phyloP scores from a whole-genome alignment of 1,139 yeast genomes.

The Lodderomyces oxycetoniae region DNA sequence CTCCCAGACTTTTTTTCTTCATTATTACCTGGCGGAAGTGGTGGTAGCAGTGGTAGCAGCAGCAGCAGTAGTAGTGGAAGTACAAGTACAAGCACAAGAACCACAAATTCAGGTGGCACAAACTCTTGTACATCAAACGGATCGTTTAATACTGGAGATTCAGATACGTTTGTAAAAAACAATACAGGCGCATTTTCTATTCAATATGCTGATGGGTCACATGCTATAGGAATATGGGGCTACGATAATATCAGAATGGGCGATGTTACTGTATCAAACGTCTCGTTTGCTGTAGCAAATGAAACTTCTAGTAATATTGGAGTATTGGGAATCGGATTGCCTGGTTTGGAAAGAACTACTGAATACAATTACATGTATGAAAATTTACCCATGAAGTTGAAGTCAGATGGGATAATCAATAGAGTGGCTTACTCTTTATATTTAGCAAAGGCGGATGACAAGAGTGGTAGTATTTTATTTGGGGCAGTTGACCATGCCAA shows the following conservation, averaged over 20 bases:
- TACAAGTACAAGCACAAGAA: background rate
- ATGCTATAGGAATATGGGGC: slow-evolving; percentile 60
- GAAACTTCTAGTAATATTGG: slow-evolving; percentile 40
- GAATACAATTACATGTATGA: slow-evolving; percentile 20
- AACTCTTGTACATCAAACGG: slow-evolving; percentile 35
- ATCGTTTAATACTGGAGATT: slow-evolving; percentile 32
- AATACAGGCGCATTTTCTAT: slow-evolving; percentile 39
- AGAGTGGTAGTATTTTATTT: slow-evolving; percentile 22
- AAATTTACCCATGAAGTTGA: slow-evolving; percentile 30
- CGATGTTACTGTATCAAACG: slow-evolving; percentile 33
- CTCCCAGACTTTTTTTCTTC: background rate
- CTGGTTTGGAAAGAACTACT: slow-evolving; percentile 43
- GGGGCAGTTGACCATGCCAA: slow-evolving; percentile 47
- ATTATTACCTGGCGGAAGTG: slow-evolving; percentile 1
- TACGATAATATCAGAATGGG: slow-evolving; percentile 41
- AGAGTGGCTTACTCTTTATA: slow-evolving; percentile 52
- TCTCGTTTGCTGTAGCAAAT: slow-evolving; percentile 51
- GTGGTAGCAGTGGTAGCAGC: background rate
- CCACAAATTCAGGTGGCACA: slow-evolving; percentile 5
- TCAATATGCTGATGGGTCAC: slow-evolving; percentile 58
- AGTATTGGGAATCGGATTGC: slow-evolving; percentile 53
- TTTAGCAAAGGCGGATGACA: slow-evolving; percentile 30
- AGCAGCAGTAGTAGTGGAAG: background rate
- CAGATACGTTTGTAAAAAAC: slow-evolving; percentile 31
- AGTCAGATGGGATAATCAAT: slow-evolving; percentile 42